Percentiles rank a stretch among this genome's conserved stretches.
phyloP scores from a whole-genome alignment of 2,329 filamentous ascomycete species.

The Niveomyces coronatus region DNA sequence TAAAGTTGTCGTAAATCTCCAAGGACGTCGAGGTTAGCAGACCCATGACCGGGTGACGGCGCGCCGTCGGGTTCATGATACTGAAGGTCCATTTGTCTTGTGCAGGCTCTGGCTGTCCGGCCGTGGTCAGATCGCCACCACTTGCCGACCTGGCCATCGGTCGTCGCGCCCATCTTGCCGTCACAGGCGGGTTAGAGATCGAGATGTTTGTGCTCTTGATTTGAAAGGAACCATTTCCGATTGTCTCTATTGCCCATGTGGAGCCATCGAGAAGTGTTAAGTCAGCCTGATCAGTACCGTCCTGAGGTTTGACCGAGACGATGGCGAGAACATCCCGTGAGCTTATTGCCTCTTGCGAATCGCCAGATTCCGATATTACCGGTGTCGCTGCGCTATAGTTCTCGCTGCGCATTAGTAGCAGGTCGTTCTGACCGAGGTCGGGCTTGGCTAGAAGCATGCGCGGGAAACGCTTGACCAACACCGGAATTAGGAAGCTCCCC shows the following conservation, averaged over 20 bases:
- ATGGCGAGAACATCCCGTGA: slow-evolving; percentile 53
- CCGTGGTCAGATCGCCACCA: slow-evolving; percentile 11
- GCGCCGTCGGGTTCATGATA: slow-evolving; percentile 57
- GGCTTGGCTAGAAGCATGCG: slow-evolving; percentile 53
- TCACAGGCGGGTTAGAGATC: slow-evolving; percentile 48
- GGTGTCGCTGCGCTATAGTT: slow-evolving; percentile 38
- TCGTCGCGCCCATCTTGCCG: slow-evolving; percentile 59
- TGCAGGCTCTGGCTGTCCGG: slow-evolving; percentile 24
- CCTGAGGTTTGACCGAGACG: slow-evolving; percentile 47
- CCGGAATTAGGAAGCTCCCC: slow-evolving; percentile 45
- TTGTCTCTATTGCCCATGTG: slow-evolving; percentile 44
- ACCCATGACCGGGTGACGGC: slow-evolving; percentile 66
- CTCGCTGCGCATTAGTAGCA: slow-evolving; percentile 62
- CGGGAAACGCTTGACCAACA: slow-evolving; percentile 50
- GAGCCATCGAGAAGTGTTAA: slow-evolving; percentile 56
- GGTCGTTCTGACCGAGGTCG: slow-evolving; percentile 55
- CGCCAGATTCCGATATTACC: slow-evolving; percentile 23
- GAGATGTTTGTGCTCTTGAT: slow-evolving; percentile 51
- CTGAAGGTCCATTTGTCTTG: slow-evolving; percentile 61
- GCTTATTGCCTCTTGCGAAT: slow-evolving; percentile 36
- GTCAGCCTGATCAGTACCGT: slow-evolving; percentile 44
- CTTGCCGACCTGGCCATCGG: slow-evolving; percentile 16
- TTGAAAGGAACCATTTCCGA: slow-evolving; percentile 51
- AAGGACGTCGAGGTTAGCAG: slow-evolving; percentile 53
- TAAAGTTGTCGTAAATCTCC: slow-evolving; percentile 60